phyloP scores from a whole-genome alignment of 768 basidiomycete species.

The Phaeotremella skinneri region DNA sequence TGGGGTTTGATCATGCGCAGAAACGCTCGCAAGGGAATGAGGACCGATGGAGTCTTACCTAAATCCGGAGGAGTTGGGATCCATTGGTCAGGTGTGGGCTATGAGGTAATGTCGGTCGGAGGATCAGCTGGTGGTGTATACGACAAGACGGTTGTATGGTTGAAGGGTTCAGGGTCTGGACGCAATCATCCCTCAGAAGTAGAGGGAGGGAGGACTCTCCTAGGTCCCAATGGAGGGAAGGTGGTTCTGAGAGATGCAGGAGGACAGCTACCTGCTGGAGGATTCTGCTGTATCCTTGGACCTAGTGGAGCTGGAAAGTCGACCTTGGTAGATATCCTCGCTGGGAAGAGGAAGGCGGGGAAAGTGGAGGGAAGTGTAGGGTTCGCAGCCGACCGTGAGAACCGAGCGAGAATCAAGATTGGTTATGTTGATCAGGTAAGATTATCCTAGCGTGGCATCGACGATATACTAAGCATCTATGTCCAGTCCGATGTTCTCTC shows the following conservation, averaged over 20 bases:
- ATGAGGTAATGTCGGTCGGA: conserved; percentile 55
- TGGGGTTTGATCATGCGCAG: conserved; percentile 65
- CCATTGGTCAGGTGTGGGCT: conserved; percentile 68
- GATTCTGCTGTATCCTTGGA: conserved; percentile 87
- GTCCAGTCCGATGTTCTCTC: conserved; percentile 76
- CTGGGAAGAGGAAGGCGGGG: conserved; percentile 77
- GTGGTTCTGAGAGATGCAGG: conserved; percentile 67
- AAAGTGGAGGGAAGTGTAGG: conserved; percentile 63
- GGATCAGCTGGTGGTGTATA: background rate
- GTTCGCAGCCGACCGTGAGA: conserved; percentile 53
- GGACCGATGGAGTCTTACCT: conserved; percentile 50
- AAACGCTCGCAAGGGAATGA: conserved; percentile 57
- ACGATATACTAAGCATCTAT: background rate
- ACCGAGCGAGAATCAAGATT: conserved; percentile 57
- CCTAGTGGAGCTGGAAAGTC: conserved; percentile 92
- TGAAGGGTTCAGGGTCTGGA: conserved; percentile 27
- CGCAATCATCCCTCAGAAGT: no score
- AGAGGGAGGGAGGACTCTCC: conserved; percentile 17
- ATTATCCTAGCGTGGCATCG: conserved; percentile 22
- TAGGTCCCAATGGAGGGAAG: conserved; percentile 56
- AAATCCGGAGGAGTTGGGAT: conserved; percentile 61
- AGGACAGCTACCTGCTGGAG: conserved; percentile 71
- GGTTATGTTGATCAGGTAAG: conserved; percentile 70
- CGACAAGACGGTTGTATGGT: conserved; percentile 15
- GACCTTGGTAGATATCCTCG: conserved; percentile 84